phyloP scores from a whole-genome alignment of 202 grass and related monocot genomes.

The Zizania palustris region DNA sequence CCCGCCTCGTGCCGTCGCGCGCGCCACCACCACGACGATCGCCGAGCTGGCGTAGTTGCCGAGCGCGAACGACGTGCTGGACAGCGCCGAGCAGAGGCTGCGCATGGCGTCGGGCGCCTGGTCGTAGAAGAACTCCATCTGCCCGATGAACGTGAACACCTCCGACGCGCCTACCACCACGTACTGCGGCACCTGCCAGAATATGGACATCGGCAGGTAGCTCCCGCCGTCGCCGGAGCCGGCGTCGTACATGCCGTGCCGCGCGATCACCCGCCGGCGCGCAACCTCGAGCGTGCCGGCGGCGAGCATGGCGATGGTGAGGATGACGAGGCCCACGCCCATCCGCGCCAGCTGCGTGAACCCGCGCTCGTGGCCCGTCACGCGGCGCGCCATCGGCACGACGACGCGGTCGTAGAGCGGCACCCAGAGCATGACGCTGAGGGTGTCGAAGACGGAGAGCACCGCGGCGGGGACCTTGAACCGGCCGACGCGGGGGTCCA shows the following conservation, averaged over 20 bases:
- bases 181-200: constrained; percentile 85
- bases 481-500: constrained; percentile 44
- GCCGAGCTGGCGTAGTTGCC: constrained; percentile 58
- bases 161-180: constrained; percentile 62
- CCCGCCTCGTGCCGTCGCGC: constrained; percentile 38
- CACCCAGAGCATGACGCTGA: constrained; percentile 62
- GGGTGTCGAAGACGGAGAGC: constrained; percentile 60
- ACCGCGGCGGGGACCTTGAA: constrained; percentile 54
- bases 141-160: constrained; percentile 81
- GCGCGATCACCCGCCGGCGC: constrained; percentile 40
- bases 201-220: constrained; percentile 61
- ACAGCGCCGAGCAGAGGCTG: constrained; percentile 61
- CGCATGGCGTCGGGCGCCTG: constrained; percentile 88
- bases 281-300: constrained; percentile 51
- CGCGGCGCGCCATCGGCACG: constrained; percentile 43
- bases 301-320: constrained; percentile 41
- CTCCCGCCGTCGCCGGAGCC: not conserved
- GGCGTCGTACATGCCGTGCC: constrained; percentile 27
- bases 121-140: constrained; percentile 89
- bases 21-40: constrained; percentile 45
- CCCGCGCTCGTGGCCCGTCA: constrained; percentile 38
- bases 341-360: constrained; percentile 57
- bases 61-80: constrained; percentile 43
- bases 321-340: constrained; percentile 53
- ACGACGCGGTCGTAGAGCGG: constrained; percentile 54